phyloP scores from a whole-genome alignment of 371 early-diverging fungal genomes.

The Lichtheimia hyalospora region DNA sequence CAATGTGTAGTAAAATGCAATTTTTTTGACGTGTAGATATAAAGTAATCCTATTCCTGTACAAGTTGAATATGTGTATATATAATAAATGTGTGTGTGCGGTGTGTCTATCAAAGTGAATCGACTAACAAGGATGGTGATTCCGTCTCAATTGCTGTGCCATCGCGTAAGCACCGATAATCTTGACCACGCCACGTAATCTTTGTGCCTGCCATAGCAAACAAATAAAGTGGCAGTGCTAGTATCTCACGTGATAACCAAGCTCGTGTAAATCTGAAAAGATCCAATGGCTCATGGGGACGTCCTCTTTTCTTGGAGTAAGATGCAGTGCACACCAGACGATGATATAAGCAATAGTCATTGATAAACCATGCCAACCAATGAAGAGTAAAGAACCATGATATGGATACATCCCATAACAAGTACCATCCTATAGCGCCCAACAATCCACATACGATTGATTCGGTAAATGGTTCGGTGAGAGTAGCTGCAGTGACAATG shows the following conservation, averaged over 20 bases:
- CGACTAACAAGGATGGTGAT: background rate
- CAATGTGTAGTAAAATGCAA: no score
- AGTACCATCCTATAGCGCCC: constrained; percentile 61
- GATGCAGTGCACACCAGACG: constrained; percentile 39
- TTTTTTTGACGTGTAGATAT: no score
- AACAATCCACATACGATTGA: constrained; percentile 77
- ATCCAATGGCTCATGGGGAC: constrained; percentile 9
- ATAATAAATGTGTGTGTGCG: background rate
- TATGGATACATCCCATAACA: constrained; percentile 41
- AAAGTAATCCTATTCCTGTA: no score
- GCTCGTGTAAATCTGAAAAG: constrained; percentile 43
- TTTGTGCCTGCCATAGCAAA: constrained; percentile 80
- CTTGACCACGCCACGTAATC: constrained; percentile 85
- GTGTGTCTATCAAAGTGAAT: background rate
- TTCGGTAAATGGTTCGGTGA: constrained; percentile 91
- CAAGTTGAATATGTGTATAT: background rate
- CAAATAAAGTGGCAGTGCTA: constrained; percentile 81
- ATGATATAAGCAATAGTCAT: constrained; percentile 64
- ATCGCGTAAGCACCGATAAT: constrained; percentile 53
- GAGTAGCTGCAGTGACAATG: constrained; percentile 81
- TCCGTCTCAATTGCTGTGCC: constrained; percentile 53
- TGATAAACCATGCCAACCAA: constrained; percentile 70
- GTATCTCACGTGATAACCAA: constrained; percentile 79
- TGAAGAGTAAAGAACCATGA: constrained; percentile 65
- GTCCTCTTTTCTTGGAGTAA: constrained; percentile 16